Conservation (phyloP, 768 basidiomycete genomes). For the Naganishia randhawae region DNA sequence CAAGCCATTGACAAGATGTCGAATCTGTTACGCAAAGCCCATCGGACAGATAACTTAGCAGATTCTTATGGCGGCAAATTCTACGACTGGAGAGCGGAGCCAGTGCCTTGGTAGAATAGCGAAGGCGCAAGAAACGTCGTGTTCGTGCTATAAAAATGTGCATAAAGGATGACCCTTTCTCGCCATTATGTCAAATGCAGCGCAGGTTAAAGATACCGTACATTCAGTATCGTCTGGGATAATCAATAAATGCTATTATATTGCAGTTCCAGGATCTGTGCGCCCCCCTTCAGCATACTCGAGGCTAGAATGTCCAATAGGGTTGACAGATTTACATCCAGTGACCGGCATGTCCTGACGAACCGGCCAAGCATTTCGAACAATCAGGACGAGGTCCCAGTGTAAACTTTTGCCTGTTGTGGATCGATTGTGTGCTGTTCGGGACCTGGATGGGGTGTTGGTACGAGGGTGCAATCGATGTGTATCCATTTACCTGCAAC, state of each 20-base stretch:
- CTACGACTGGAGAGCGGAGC: constrained; percentile 48
- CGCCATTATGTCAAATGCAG: not conserved
- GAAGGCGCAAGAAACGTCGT: not conserved
- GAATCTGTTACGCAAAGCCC: constrained; percentile 36
- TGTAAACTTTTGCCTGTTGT: constrained; percentile 19
- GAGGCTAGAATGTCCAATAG: not conserved
- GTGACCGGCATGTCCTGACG: constrained; percentile 12
- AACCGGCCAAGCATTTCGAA: constrained; percentile 14
- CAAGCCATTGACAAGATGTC: constrained; percentile 45
- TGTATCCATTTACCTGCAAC: not conserved
- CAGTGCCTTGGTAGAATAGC: constrained; percentile 42
- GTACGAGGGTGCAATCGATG: not conserved
- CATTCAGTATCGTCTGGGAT: not conserved
- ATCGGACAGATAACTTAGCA: constrained; percentile 27
- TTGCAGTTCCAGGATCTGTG: not conserved
- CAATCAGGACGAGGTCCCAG: constrained; percentile 24
- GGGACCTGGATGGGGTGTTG: constrained; percentile 11
- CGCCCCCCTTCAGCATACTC: not conserved
- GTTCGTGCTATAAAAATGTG: not conserved
- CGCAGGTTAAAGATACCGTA: not conserved
- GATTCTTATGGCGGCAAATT: constrained; percentile 41
- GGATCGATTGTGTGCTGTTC: constrained; percentile 20
- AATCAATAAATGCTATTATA: not conserved
- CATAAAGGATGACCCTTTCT: not conserved
- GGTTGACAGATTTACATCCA: not conserved